Evolutionary conservation across 768 basidiomycete species (phyloP), one percentile per base, ranked within the genome.

Genomic region (Russula brevipes): DNA sequence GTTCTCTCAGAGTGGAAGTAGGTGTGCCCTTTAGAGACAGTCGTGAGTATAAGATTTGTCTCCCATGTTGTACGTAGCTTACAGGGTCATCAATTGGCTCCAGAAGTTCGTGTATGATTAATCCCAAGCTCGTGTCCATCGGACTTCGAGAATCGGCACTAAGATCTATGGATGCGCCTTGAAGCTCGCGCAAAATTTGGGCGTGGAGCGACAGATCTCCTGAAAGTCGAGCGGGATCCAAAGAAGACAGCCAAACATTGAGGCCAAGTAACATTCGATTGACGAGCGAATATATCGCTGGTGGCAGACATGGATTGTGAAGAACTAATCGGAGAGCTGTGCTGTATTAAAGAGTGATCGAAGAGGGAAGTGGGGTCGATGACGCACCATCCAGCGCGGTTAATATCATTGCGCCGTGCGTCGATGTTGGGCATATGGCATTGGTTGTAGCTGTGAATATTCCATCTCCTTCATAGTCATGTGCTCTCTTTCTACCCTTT

Each of bases 401-500:
- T 11, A 89, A 72, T 30, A 89, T 65, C 30, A 78, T 74, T 33
- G 83, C 74, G 24, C 80, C 82, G 16, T 88, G 86, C 35, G 78
- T 78, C 3, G 60, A 55, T 0, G 79, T 80, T 1, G 78, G 73
- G 69, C 82, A 88, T 19, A 85, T 67, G 8, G 81, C 76, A 50
- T 78, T 72, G 50, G 77, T 76, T 2, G 79, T 71, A 8, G 74
- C 69, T 57, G 80, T 83, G 73, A 94, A 85, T 5, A 87, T 75
- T 69, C 88, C 89, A 58, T 89, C 89, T 10, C 84, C 88, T 72
- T 92, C 88, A 66, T 85, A 91, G 12, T 80, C 85, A 24, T 85
- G 81, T 19, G 81, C 79, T 51, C 86, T 78, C 71, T 89, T 93
- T 72, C 85, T 91, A 59, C 82, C 81, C 68, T 83, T 85, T 70